Conservation (phyloP, 2,329 filamentous ascomycete species). For the Xylaria sp. region DNA sequence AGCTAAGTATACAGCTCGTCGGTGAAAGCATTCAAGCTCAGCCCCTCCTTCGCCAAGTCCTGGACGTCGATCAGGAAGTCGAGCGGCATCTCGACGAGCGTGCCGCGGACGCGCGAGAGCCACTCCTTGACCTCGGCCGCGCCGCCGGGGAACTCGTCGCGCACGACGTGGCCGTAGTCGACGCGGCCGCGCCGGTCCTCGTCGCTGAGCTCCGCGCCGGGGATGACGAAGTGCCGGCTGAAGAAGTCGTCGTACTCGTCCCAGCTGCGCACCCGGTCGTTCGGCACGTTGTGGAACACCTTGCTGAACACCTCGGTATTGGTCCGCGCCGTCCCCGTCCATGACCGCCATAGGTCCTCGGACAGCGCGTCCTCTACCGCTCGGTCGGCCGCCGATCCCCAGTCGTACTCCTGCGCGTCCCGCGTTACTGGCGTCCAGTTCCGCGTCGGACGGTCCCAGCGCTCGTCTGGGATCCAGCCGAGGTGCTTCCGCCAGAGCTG, state of each 20-base stretch:
- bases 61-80: slow-evolving; percentile 81
- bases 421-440: slow-evolving; percentile 79
- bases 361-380: slow-evolving; percentile 77
- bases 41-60: slow-evolving; percentile 83
- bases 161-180: slow-evolving; percentile 86
- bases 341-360: slow-evolving; percentile 70
- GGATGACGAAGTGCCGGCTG: slow-evolving; percentile 66
- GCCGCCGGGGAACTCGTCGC: slow-evolving; percentile 75
- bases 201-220: slow-evolving; percentile 50
- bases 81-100: slow-evolving; percentile 87
- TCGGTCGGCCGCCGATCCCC: slow-evolving; percentile 68
- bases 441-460: slow-evolving; percentile 66
- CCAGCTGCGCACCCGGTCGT: slow-evolving; percentile 72
- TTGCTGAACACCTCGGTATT: slow-evolving; percentile 84
- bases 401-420: slow-evolving; percentile 74
- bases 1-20: slow-evolving; percentile 70
- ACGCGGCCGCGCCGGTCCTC: slow-evolving; percentile 56
- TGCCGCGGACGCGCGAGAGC: slow-evolving; percentile 70
- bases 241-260: slow-evolving; percentile 76
- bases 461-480: slow-evolving; percentile 78
- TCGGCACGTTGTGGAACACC: slow-evolving; percentile 81
- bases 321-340: slow-evolving; percentile 72
- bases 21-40: slow-evolving; percentile 74
- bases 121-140: slow-evolving; percentile 74
- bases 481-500: slow-evolving; percentile 92